Percentiles rank a stretch among this genome's conserved stretches.
These are phyloP conservation scores for Penicillium sp. DNA, from an alignment of 2,329 filamentous ascomycete genomes.

Conservation along the genomic window DNA sequence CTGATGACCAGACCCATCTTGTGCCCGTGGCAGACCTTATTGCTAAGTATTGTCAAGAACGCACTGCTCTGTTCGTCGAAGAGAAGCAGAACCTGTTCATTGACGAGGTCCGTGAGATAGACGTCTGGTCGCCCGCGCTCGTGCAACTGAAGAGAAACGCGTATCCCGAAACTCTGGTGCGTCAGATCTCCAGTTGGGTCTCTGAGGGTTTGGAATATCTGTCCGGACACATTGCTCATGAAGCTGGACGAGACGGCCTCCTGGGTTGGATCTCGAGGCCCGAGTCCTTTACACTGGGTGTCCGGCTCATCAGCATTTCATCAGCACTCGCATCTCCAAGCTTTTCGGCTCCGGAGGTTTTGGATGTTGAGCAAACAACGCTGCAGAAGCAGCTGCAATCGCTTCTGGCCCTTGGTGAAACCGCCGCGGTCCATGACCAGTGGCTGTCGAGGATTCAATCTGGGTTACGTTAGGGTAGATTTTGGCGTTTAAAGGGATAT, in stretches of 20 bases:
- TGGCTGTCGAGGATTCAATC: conserved; percentile 31
- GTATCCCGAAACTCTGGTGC: conserved; percentile 20
- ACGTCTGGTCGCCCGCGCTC: conserved; percentile 61
- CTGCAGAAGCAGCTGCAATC: conserved; percentile 24
- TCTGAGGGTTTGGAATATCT: conserved; percentile 31
- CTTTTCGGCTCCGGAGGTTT: conserved; percentile 15
- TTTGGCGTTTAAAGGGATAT: not conserved
- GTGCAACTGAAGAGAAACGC: conserved; percentile 24
- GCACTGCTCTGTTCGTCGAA: conserved; percentile 64
- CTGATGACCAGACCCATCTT: conserved; percentile 12
- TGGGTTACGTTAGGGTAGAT: conserved; percentile 14
- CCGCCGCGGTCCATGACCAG: conserved; percentile 28
- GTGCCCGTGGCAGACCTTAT: conserved; percentile 30
- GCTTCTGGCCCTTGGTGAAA: conserved; percentile 23
- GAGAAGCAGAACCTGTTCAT: conserved; percentile 95
- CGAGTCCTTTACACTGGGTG: conserved; percentile 54
- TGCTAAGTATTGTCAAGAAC: conserved; percentile 34
- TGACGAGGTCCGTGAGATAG: conserved; percentile 71
- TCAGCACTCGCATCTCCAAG: conserved; percentile 28
- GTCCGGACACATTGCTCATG: conserved; percentile 24
- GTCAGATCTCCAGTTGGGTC: conserved; percentile 30
- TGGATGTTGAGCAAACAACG: conserved; percentile 14
- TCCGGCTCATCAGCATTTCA: conserved; percentile 39
- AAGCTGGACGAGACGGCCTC: conserved; percentile 54
- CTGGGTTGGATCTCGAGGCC: conserved; percentile 69